Evolutionary conservation across 202 grass and related monocot species (phyloP).

Genomic region (Setaria italica): DNA sequence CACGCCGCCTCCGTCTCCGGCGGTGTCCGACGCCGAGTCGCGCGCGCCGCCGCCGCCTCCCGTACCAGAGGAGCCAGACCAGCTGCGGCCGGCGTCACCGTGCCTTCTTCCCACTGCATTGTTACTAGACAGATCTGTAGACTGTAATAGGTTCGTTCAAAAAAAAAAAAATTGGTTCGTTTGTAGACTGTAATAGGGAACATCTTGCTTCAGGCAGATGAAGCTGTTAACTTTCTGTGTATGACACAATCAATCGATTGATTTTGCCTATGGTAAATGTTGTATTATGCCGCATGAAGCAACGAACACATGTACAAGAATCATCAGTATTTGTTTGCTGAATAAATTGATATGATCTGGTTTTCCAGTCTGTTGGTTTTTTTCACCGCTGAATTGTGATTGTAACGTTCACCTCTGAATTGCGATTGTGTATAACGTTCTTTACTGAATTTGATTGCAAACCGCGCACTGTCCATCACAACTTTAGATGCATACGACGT

Average conservation of each 20-base stretch:
- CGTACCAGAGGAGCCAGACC: slow-evolving; percentile 21
- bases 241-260: not conserved
- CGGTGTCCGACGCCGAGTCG: not conserved
- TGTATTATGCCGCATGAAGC: not conserved
- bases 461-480: not conserved
- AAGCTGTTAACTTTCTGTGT: not conserved
- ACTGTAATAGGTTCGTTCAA: not conserved
- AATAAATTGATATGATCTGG: not conserved
- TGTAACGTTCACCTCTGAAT: not conserved
- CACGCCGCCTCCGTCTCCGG: not conserved
- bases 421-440: not conserved
- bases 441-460: not conserved
- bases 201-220: not conserved
- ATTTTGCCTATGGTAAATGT: not conserved
- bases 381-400: not conserved
- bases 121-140: not conserved
- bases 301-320: not conserved
- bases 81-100: not conserved
- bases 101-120: not conserved
- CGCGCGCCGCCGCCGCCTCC: not conserved
- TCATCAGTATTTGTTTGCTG: not conserved
- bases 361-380: not conserved
- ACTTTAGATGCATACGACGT: not conserved
- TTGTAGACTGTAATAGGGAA: not conserved
- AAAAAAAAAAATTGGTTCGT: too few relatives aligned